Conservation (phyloP, 192 early-diverging fungal species). For the Coemansia sp. region DNA sequence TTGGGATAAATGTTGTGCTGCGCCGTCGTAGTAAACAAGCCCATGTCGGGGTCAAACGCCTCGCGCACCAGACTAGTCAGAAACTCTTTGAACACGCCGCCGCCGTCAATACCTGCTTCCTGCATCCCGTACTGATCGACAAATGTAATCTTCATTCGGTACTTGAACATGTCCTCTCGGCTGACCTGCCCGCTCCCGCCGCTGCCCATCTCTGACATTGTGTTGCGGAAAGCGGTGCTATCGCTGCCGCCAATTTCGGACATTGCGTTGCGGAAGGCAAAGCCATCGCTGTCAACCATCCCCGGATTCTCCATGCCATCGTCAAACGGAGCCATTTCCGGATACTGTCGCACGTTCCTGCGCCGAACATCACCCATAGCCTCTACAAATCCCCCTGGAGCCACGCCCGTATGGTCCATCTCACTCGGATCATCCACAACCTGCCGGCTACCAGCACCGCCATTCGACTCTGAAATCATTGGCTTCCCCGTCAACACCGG, state of each 20-base stretch:
- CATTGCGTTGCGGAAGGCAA: conserved; percentile 21
- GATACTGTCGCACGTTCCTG: background rate
- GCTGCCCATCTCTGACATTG: conserved; percentile 18
- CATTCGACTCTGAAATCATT: background rate
- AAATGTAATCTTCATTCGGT: conserved; percentile 80
- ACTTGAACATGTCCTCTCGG: conserved; percentile 64
- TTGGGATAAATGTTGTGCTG: conserved; percentile 75
- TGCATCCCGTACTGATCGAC: conserved; percentile 75
- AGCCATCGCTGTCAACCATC: background rate
- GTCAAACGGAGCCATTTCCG: too few species aligned
- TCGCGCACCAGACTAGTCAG: conserved; percentile 72
- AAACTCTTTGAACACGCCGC: conserved; percentile 98
- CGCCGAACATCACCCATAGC: background rate
- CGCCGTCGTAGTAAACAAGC: conserved; percentile 63
- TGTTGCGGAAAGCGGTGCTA: conserved; percentile 8
- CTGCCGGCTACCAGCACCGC: background rate
- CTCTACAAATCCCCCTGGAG: background rate
- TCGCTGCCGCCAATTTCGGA: conserved; percentile 1
- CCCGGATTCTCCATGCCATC: background rate
- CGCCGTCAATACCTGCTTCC: conserved; percentile 95
- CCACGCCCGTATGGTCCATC: background rate
- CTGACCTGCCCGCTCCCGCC: background rate
- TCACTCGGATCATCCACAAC: background rate
- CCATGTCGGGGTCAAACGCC: conserved; percentile 71
- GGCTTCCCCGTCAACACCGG: conserved; percentile 48